Base-by-base conservation (phyloP, 305 asterid species). In the Vinca major region DNA sequence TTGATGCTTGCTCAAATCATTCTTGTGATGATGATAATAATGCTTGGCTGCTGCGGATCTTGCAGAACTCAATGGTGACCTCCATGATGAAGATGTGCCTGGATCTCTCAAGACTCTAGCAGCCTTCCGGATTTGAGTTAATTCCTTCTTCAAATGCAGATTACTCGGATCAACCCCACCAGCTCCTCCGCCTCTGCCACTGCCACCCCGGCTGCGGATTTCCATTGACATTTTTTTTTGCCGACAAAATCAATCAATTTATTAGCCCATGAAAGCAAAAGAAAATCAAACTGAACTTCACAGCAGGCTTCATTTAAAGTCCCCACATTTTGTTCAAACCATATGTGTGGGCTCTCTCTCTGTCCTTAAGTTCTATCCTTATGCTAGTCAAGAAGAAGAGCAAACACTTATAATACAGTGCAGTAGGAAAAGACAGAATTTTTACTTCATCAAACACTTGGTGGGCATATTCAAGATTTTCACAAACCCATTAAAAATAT, bases 21-120 rank as follows among this genome's bases (percentile, higher is more conserved):
- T 78, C 70, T 78, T 82, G 73, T 80, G 86, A 74, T 82, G 86
- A 62, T 84, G 92, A 72, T 78, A 81, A 65, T 89, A 94, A 73
- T 87, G 89, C 70, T 84, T 84, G 10, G 85, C 81, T 26, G 79
- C 76, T 4, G 84, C 82, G 67, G 99, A 90, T 90, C 96, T 85
- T 17, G 91, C 85, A 6, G 95, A 83, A 72, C 77, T 82, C 6
- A 81, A 70, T 20, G 94, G 96, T 3, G 96, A 87, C 78, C 91
- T 84, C 97, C 95, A 88, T 14, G 97, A 81, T 6, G 95, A 86
- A 54, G 91, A 83, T 65, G 99, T 93, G n/a, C 96, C 97, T 48
- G 99, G 99, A 80, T 93, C 98, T 72, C 89, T 82, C 6, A 90
- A 77, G 67, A 75, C 89, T 33, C 89, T 80, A 60, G 96, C 89